Conservation (phyloP, 805 yeast genomes). For the Priceomyces castillae region DNA sequence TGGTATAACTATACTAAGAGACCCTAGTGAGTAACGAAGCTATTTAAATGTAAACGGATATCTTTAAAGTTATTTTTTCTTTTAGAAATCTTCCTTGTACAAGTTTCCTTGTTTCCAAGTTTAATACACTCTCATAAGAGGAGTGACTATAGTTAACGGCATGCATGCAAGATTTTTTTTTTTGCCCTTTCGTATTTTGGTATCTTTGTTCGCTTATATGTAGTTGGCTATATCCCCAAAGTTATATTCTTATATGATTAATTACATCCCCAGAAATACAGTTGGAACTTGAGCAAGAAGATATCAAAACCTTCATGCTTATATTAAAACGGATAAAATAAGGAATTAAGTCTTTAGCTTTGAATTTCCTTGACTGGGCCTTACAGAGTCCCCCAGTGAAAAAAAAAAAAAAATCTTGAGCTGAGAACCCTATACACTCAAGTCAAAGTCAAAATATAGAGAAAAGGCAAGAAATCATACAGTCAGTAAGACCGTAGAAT, state of each 20-base stretch:
- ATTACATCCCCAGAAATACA: neutral
- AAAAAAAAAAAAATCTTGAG: neutral
- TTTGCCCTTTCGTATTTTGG: neutral
- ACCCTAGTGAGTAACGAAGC: too few relatives aligned
- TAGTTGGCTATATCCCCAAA: neutral
- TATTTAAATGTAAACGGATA: too few relatives aligned
- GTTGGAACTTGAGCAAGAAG: neutral
- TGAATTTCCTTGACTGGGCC: neutral
- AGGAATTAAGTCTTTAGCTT: neutral
- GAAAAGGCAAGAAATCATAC: neutral
- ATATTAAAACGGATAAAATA: neutral
- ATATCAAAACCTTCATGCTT: neutral
- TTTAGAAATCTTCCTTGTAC: too few relatives aligned
- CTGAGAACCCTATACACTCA: neutral
- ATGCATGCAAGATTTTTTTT: slow-evolving; percentile 1
- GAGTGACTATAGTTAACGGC: neutral
- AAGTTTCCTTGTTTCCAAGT: too few relatives aligned
- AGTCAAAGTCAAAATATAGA: neutral
- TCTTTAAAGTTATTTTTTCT: too few relatives aligned
- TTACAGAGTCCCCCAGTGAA: neutral
- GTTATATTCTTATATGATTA: neutral
- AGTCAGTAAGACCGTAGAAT: too few relatives aligned
- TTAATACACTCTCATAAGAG: too few relatives aligned
- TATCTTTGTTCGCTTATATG: neutral
- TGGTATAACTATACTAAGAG: too few relatives aligned